Evolutionary conservation across 1,139 yeast genomes (phyloP), one percentile per base, ranked within the genome.

Genomic region (Groenewaldozyma auringiensis): DNA sequence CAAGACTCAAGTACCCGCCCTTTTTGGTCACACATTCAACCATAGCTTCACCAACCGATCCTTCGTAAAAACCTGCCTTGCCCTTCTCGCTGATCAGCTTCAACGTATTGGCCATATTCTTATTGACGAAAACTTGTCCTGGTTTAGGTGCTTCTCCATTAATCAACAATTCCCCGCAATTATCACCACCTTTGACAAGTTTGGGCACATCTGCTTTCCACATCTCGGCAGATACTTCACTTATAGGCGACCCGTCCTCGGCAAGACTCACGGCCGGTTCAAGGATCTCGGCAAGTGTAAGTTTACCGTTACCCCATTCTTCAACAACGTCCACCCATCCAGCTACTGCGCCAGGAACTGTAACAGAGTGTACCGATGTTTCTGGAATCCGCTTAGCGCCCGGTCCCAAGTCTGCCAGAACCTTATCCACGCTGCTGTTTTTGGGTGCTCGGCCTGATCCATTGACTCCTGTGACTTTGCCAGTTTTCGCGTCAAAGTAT

Each of bases 321-420:
- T 75, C 78, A 42, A 74, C 65, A 1, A 86, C 76, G 61, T 84
- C 92, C 42, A 71, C 61, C 92, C 92, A 83, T 1, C 84, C 89
- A 4, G 85, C 84, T 42, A 82, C 74, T 1, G 86, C 83, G 3
- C 94, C 94, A 0, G 92, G 92, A 16, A 83, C 86, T 38, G 82
- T 82, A 8, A 80, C 77, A 0, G 81, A 66, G 51, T 78, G 78
- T 2, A 79, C 75, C 1, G 86, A 80, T 21, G 69, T 51, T 17
- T 63, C 59, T 0, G 76, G 75, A 34, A 72, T 54, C 53, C 73
- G 56, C 51, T 53, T 59, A 1, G 74, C 76, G 13, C 62, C 52
- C 44, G 68, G 66, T 38, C 73, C 72, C 21, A 35, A 21, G 17
- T 67, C 65, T 39, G 70, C 57, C 53, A 68, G 63, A 4, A 81